These are phyloP conservation scores for Fusarium falciforme DNA, from an alignment of 2,329 filamentous ascomycete species.

Conservation along the genomic window DNA sequence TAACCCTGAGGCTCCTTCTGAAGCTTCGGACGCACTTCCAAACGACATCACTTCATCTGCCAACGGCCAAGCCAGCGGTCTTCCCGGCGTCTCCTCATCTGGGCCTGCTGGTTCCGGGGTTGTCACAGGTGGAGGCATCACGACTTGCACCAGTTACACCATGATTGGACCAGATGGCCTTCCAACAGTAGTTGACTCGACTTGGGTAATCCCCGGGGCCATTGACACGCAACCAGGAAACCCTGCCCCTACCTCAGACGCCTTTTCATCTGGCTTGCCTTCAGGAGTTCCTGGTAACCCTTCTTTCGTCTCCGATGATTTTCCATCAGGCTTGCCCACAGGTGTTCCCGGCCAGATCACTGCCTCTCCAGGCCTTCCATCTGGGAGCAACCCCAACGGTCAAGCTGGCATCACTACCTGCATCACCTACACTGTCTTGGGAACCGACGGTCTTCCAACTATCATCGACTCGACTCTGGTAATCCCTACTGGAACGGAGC, in stretches of 20 bases:
- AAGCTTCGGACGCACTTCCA: conserved; percentile 29
- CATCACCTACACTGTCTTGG: conserved; percentile 45
- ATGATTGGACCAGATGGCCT: conserved; percentile 36
- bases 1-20: conserved; percentile 14
- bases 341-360: conserved; percentile 39
- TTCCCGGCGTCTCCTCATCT: conserved; percentile 13
- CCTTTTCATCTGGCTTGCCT: conserved; percentile 34
- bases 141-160: conserved; percentile 43
- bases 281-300: conserved; percentile 30
- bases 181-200: conserved; percentile 48
- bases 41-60: conserved; percentile 21
- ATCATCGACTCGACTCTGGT: conserved; percentile 47
- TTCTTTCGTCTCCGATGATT: conserved; percentile 33
- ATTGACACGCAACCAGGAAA: conserved; percentile 30
- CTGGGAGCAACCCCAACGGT: neutral
- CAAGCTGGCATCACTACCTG: conserved; percentile 43
- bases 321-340: conserved; percentile 39
- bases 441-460: conserved; percentile 45
- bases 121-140: conserved; percentile 15
- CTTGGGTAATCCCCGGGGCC: conserved; percentile 44
- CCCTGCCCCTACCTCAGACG: conserved; percentile 36
- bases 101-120: conserved; percentile 11
- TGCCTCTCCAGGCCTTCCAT: conserved; percentile 11
- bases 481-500: conserved; percentile 36
- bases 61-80: conserved; percentile 14